These are phyloP conservation scores for Russula emetica DNA, from an alignment of 768 basidiomycete species.

Conservation along the genomic window DNA sequence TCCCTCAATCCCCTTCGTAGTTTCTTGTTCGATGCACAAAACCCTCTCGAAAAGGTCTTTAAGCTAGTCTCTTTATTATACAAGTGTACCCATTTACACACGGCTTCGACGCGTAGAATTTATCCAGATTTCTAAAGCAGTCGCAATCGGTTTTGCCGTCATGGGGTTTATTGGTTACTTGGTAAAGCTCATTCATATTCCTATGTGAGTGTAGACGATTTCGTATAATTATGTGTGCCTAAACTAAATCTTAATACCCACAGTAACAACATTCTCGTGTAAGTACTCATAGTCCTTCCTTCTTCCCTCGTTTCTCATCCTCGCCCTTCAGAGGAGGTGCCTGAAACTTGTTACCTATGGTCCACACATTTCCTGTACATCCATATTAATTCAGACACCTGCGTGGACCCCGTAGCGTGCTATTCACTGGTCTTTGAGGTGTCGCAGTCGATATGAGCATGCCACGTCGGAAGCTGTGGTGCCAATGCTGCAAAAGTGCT, in stretches of 20 bases:
- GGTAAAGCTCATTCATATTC: slow-evolving; percentile 97
- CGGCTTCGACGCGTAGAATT: slow-evolving; percentile 59
- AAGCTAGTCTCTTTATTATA: neutral
- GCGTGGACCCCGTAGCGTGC: neutral
- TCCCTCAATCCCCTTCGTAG: slow-evolving; percentile 41
- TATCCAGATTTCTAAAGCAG: slow-evolving; percentile 89
- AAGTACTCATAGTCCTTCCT: slow-evolving; percentile 40
- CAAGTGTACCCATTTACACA: slow-evolving; percentile 3
- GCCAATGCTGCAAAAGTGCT: neutral
- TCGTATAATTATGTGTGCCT: slow-evolving; percentile 12
- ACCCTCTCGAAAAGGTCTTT: slow-evolving; percentile 87
- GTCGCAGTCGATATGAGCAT: neutral
- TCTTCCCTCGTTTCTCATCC: slow-evolving; percentile 27
- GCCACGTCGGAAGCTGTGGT: neutral
- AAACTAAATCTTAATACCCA: slow-evolving; percentile 22
- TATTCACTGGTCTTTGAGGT: neutral
- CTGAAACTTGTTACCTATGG: slow-evolving; percentile 36
- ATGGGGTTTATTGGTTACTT: slow-evolving; percentile 99
- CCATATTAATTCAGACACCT: slow-evolving; percentile 20
- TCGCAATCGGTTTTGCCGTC: slow-evolving; percentile 94
- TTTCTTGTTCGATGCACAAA: slow-evolving; percentile 98
- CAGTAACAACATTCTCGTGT: slow-evolving; percentile 98
- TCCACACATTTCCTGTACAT: slow-evolving; percentile 14
- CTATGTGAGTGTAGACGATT: slow-evolving; percentile 65
- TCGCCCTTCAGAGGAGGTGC: slow-evolving; percentile 61